These are phyloP conservation scores for Cryptococcus sp. DNA, from an alignment of 1,284 basidiomycete genomes.

Conservation along the genomic window DNA sequence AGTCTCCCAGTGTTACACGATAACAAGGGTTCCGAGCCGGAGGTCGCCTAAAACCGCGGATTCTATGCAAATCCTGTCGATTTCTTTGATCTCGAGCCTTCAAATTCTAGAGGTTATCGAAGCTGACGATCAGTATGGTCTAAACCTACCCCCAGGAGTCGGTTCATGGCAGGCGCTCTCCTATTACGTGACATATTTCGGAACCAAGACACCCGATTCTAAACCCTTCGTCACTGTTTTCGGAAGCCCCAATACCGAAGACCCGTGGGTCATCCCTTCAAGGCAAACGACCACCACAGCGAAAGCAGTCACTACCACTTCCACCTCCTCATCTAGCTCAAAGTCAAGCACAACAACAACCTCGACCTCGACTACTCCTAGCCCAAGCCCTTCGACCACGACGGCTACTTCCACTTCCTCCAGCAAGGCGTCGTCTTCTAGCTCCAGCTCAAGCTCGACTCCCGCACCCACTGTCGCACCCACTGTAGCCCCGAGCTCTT, in stretches of 20 bases:
- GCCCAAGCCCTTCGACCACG: background rate
- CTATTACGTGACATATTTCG: constrained; percentile 13
- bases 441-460: background rate
- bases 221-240: constrained; percentile 8
- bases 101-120: no score
- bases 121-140: constrained; percentile 6
- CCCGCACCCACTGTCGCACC: background rate
- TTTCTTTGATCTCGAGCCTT: no score
- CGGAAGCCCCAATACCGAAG: constrained; percentile 6
- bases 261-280: constrained; percentile 8
- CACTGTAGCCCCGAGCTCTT: background rate
- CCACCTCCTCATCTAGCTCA: background rate
- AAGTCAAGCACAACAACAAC: constrained; percentile 4
- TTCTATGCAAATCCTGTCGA: no score
- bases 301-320: background rate
- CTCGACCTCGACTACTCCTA: constrained; percentile 3
- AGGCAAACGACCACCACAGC: background rate
- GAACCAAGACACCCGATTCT: constrained; percentile 8
- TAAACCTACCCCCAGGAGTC: constrained; percentile 12
- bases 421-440: background rate
- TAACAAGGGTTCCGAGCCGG: no score
- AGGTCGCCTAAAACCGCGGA: no score
- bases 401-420: background rate
- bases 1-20: no score
- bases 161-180: constrained; percentile 10